These are phyloP conservation scores for Penicillium soppii DNA, from an alignment of 495 filamentous ascomycete genomes.

Conservation along the genomic window DNA sequence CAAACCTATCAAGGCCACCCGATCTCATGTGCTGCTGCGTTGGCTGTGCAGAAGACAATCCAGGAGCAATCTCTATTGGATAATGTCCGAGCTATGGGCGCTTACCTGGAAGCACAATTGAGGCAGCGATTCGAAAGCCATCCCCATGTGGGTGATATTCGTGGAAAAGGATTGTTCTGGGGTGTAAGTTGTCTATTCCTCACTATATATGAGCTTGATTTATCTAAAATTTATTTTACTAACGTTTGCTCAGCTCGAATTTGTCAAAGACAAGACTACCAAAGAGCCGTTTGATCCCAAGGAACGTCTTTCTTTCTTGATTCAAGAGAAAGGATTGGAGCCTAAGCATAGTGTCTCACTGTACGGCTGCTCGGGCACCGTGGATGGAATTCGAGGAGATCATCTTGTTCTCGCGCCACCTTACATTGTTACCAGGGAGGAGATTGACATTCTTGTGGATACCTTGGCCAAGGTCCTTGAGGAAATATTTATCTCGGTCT, in stretches of 20 bases:
- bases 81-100: constrained; percentile 49
- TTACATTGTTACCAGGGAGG: constrained; percentile 63
- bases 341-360: constrained; percentile 60
- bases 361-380: constrained; percentile 68
- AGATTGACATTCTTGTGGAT: constrained; percentile 60
- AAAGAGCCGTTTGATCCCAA: constrained; percentile 53
- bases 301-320: constrained; percentile 35
- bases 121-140: constrained; percentile 31
- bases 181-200: constrained; percentile 50
- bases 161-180: constrained; percentile 58
- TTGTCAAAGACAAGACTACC: constrained; percentile 54
- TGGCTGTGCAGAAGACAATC: constrained; percentile 55
- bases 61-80: constrained; percentile 45
- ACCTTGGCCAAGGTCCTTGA: constrained; percentile 35
- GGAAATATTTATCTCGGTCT: constrained; percentile 31
- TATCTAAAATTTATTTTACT: too few species aligned
- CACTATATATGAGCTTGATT: too few species aligned
- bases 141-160: constrained; percentile 54
- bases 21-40: constrained; percentile 54
- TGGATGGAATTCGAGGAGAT: constrained; percentile 68
- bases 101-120: constrained; percentile 39
- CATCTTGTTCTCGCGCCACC: constrained; percentile 75
- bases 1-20: constrained; percentile 63
- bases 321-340: constrained; percentile 54
- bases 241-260: constrained; percentile 45